Percentiles rank a stretch among this genome's conserved stretches.
Evolutionary conservation across 441 rosid genomes (phyloP).

Genomic region (Syzygium malaccense): DNA sequence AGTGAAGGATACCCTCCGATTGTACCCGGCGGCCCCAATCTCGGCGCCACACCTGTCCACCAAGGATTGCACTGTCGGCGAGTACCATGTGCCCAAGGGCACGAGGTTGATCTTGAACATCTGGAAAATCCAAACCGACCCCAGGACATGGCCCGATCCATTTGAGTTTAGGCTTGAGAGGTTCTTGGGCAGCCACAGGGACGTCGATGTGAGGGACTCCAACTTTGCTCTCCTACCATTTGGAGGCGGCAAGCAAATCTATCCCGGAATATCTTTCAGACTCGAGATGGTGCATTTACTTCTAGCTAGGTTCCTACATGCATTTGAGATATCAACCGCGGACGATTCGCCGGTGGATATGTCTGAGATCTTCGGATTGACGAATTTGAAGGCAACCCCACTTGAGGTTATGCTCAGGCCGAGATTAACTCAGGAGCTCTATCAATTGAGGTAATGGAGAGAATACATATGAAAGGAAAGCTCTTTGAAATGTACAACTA

Average conservation of each 20-base stretch:
- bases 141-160: conserved; percentile 11
- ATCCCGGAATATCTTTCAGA: conserved; percentile 15
- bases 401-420: not conserved
- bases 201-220: conserved; percentile 5
- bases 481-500: not conserved
- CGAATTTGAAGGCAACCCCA: not conserved
- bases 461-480: not conserved
- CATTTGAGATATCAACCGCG: not conserved
- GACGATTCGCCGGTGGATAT: not conserved
- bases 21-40: conserved; percentile 15
- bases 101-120: conserved; percentile 7
- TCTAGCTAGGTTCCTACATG: conserved; percentile 11
- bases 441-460: not conserved
- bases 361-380: not conserved
- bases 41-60: not conserved
- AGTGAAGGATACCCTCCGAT: conserved; percentile 19
- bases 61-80: conserved; percentile 8
- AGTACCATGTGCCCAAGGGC: conserved; percentile 3
- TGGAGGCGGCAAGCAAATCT: conserved; percentile 6
- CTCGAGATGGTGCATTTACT: conserved; percentile 3
- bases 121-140: conserved; percentile 16
- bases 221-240: conserved; percentile 12
- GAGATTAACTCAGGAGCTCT: not conserved
- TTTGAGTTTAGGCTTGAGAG: conserved; percentile 10
- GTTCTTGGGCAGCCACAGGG: conserved; percentile 10